These are phyloP conservation scores for Trametes villosa DNA, from an alignment of 768 basidiomycete species.

Conservation along the genomic window DNA sequence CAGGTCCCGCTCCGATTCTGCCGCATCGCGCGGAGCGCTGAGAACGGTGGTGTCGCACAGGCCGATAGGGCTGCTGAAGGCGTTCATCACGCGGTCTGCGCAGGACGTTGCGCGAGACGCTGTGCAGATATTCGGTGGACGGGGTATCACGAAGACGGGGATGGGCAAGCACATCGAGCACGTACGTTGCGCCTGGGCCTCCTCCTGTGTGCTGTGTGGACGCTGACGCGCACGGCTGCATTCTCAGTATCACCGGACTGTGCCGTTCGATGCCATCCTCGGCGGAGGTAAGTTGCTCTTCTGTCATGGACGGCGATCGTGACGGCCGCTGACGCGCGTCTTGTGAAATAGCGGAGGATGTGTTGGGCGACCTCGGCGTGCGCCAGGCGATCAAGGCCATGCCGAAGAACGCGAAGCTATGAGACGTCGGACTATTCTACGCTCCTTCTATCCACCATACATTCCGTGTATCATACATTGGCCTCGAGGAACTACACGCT, in stretches of 20 bases:
- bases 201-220: background rate
- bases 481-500: background rate
- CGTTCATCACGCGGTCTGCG: slow-evolving; percentile 72
- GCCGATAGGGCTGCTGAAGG: slow-evolving; percentile 82
- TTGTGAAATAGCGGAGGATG: slow-evolving; percentile 61
- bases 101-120: slow-evolving; percentile 85
- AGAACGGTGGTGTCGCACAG: slow-evolving; percentile 35
- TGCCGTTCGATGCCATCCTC: slow-evolving; percentile 46
- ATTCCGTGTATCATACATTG: background rate
- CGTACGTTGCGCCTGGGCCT: slow-evolving; percentile 40
- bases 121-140: slow-evolving; percentile 85
- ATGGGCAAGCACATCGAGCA: slow-evolving; percentile 83
- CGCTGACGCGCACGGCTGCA: slow-evolving; percentile 3
- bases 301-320: background rate
- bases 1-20: slow-evolving; percentile 40
- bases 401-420: slow-evolving; percentile 60
- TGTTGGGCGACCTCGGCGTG: slow-evolving; percentile 67
- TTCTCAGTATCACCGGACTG: slow-evolving; percentile 45
- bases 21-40: slow-evolving; percentile 1
- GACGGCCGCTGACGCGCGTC: slow-evolving; percentile 3
- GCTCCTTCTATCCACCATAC: background rate
- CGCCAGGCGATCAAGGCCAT: slow-evolving; percentile 42
- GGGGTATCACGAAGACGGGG: slow-evolving; percentile 80
- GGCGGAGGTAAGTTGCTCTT: slow-evolving; percentile 40
- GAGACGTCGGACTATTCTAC: background rate